Conservation (phyloP, 2,329 filamentous ascomycete genomes). For the Aspergillus sp. region DNA sequence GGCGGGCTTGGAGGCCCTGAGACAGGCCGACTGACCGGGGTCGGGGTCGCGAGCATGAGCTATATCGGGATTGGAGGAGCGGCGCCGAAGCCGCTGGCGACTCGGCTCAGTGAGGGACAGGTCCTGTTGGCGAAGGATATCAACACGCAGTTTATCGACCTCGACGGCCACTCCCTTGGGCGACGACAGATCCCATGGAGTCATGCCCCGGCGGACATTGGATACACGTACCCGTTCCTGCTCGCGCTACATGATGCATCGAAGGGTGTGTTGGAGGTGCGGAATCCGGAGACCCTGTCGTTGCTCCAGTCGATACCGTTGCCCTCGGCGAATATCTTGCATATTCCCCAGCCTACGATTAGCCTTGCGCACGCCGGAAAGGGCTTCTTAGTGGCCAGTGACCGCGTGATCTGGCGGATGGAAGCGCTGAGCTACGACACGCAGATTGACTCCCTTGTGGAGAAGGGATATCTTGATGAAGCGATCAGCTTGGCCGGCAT, state of each 20-base stretch:
- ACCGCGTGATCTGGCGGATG: slow-evolving; percentile 95
- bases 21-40: slow-evolving; percentile 74
- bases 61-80: slow-evolving; percentile 94
- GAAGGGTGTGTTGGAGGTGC: slow-evolving; percentile 82
- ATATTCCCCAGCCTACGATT: slow-evolving; percentile 88
- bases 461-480: slow-evolving; percentile 76
- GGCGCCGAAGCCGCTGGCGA: slow-evolving; percentile 84
- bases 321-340: slow-evolving; percentile 77
- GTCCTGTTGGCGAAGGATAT: slow-evolving; percentile 96
- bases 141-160: slow-evolving; percentile 88
- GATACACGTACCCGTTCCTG: slow-evolving; percentile 96
- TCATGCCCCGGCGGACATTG: slow-evolving; percentile 81
- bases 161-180: slow-evolving; percentile 75
- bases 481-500: slow-evolving; percentile 85
- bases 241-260: slow-evolving; percentile 78
- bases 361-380: slow-evolving; percentile 96
- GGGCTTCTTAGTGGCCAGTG: slow-evolving; percentile 89
- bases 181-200: slow-evolving; percentile 92
- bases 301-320: slow-evolving; percentile 81
- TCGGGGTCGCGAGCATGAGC: slow-evolving; percentile 84
- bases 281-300: slow-evolving; percentile 90
- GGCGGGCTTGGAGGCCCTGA: slow-evolving; percentile 65
- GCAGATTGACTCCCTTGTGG: slow-evolving; percentile 79
- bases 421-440: slow-evolving; percentile 85
- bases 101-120: slow-evolving; percentile 77